These are phyloP conservation scores for Coniophora puteana DNA, from an alignment of 1,284 basidiomycete genomes.

Conservation along the genomic window DNA sequence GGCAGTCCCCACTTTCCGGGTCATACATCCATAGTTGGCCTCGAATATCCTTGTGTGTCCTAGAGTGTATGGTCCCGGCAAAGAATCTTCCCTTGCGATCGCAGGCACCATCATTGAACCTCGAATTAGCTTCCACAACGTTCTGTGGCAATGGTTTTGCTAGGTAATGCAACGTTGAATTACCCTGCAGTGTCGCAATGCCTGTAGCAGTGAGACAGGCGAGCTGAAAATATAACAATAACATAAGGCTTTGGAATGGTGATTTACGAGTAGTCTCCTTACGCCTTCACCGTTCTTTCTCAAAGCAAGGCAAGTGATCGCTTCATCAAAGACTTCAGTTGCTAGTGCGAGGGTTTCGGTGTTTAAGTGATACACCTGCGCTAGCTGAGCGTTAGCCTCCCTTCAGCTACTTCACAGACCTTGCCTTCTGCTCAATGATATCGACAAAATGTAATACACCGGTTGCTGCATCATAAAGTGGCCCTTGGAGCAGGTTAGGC, in stretches of 20 bases:
- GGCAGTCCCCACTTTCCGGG: slow-evolving; percentile 40
- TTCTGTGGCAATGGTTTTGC: slow-evolving; percentile 43
- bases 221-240: slow-evolving; percentile 32
- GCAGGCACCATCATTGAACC: slow-evolving; percentile 72
- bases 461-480: slow-evolving; percentile 54
- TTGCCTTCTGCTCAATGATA: slow-evolving; percentile 54
- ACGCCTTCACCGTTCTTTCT: slow-evolving; percentile 45
- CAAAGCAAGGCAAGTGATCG: slow-evolving; percentile 53
- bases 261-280: slow-evolving; percentile 14
- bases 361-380: slow-evolving; percentile 53
- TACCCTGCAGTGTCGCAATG: slow-evolving; percentile 45
- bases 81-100: slow-evolving; percentile 62
- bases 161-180: slow-evolving; percentile 43
- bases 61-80: slow-evolving; percentile 55
- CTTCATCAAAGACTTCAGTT: slow-evolving; percentile 44
- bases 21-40: slow-evolving; percentile 62
- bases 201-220: slow-evolving; percentile 53
- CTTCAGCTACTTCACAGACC: background rate
- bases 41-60: slow-evolving; percentile 43
- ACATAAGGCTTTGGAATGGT: slow-evolving; percentile 6
- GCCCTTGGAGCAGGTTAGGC: slow-evolving; percentile 36
- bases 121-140: slow-evolving; percentile 37
- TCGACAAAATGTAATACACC: slow-evolving; percentile 64
- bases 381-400: background rate
- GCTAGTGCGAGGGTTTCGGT: slow-evolving; percentile 34